Evolutionary conservation across 805 yeast species (phyloP).

Genomic region (Dipodascus geniculatus): DNA sequence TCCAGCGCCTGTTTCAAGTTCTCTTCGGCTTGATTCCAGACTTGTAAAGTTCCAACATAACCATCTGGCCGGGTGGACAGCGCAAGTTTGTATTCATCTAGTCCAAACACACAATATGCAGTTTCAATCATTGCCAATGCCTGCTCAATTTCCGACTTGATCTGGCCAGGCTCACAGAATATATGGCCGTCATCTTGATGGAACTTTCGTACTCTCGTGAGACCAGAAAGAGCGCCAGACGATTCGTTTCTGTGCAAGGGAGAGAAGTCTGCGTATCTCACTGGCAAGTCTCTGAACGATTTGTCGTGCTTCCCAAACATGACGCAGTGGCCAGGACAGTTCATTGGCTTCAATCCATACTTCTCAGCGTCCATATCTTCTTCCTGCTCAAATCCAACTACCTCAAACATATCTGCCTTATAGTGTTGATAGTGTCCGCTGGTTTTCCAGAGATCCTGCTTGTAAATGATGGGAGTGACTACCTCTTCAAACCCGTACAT

Average conservation of each 20-base stretch:
- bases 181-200: conserved; percentile 99
- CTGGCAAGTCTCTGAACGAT: conserved; percentile 77
- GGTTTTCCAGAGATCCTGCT: conserved; percentile 71
- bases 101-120: conserved; percentile 60
- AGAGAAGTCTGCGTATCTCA: conserved; percentile 78
- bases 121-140: conserved; percentile 65
- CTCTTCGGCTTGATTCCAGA: conserved; percentile 77
- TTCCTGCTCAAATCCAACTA: conserved; percentile 39
- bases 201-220: conserved; percentile 86
- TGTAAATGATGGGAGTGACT: conserved; percentile 80
- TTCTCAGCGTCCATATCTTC: conserved; percentile 31
- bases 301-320: conserved; percentile 65
- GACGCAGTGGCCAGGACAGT: conserved; percentile 69
- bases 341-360: conserved; percentile 45
- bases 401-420: conserved; percentile 87
- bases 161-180: conserved; percentile 73
- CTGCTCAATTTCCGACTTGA: conserved; percentile 56
- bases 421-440: conserved; percentile 97
- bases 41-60: conserved; percentile 61
- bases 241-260: conserved; percentile 91
- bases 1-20: conserved; percentile 51
- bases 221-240: conserved; percentile 85
- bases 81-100: conserved; percentile 45
- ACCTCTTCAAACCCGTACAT: conserved; percentile 85
- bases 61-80: conserved; percentile 80